A percentile compares a stretch with the other conserved stretches of the same genome.
Evolutionary conservation across 2,329 filamentous ascomycete species (phyloP).

Genomic region (Pseudogymnoascus sp.): DNA sequence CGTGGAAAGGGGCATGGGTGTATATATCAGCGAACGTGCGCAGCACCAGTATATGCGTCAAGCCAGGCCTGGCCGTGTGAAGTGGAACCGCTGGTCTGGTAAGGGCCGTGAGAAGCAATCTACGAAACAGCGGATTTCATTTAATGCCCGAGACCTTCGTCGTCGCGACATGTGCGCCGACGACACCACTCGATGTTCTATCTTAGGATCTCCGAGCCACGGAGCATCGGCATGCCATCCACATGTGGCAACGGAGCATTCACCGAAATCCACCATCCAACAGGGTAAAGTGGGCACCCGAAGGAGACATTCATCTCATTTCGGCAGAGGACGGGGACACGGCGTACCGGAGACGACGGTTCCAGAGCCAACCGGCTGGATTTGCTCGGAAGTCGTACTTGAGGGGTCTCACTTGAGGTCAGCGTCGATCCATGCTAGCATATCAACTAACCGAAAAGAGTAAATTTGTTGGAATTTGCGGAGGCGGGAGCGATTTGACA

Average conservation of each 20-base stretch:
- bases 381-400: not conserved
- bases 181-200: not conserved
- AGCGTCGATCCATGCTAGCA: not conserved
- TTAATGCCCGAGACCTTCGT: not conserved
- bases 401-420: not conserved
- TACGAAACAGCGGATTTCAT: not conserved
- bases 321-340: not conserved
- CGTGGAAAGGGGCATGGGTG: not conserved
- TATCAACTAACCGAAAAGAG: not conserved
- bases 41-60: not conserved
- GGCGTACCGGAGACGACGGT: not conserved
- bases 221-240: not conserved
- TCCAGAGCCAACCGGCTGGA: slow-evolving; percentile 4
- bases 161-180: not conserved
- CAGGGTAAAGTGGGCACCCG: not conserved
- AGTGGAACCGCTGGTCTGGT: not conserved
- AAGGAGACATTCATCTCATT: not conserved
- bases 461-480: not conserved
- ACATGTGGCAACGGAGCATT: not conserved
- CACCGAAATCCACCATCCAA: not conserved
- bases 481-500: slow-evolving; percentile 3
- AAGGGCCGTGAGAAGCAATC: not conserved
- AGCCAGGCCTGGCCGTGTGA: not conserved
- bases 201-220: not conserved
- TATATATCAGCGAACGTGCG: slow-evolving; percentile 5